Conservation (phyloP, 2,329 filamentous ascomycete species). For the Waltergamsia citrina region DNA sequence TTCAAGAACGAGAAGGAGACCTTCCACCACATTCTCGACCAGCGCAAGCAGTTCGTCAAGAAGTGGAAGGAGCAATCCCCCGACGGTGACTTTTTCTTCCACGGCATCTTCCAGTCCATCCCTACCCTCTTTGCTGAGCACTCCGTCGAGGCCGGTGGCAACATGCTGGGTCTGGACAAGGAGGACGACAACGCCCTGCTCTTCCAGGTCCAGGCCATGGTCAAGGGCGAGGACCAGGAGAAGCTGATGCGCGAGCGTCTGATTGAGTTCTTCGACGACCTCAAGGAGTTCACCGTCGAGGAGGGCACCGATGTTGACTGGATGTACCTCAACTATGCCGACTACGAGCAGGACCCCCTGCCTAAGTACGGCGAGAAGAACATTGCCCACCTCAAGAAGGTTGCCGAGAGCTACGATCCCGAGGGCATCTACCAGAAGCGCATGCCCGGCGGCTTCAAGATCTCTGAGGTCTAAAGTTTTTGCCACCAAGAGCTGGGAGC, state of each 20-base stretch:
- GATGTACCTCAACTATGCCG: constrained; percentile 34
- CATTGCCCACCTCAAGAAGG: constrained; percentile 15
- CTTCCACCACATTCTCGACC: constrained; percentile 3
- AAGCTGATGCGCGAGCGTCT: constrained; percentile 17
- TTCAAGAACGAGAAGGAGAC: constrained; percentile 6
- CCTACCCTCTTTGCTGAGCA: constrained; percentile 14
- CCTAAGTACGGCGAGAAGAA: constrained; percentile 25
- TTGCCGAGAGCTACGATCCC: constrained; percentile 22
- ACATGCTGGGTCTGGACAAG: constrained; percentile 19
- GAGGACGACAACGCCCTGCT: constrained; percentile 23
- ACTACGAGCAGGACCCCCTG: constrained; percentile 10
- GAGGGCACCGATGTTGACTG: constrained; percentile 19
- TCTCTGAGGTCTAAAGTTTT: no score
- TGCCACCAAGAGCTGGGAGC: no score
- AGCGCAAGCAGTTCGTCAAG: constrained; percentile 5
- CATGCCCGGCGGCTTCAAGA: constrained; percentile 25
- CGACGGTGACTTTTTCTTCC: constrained; percentile 12
- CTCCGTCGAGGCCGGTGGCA: constrained; percentile 18
- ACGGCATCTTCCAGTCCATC: constrained; percentile 17
- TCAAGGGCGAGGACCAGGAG: constrained; percentile 21
- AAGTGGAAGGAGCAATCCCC: constrained; percentile 7
- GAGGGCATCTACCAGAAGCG: constrained; percentile 19
- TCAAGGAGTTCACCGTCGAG: constrained; percentile 15
- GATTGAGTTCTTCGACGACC: constrained; percentile 11
- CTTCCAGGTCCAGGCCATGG: constrained; percentile 25